Evolutionary conservation across 2,329 filamentous ascomycete species (phyloP).

Genomic region (Talaromyces sp.): DNA sequence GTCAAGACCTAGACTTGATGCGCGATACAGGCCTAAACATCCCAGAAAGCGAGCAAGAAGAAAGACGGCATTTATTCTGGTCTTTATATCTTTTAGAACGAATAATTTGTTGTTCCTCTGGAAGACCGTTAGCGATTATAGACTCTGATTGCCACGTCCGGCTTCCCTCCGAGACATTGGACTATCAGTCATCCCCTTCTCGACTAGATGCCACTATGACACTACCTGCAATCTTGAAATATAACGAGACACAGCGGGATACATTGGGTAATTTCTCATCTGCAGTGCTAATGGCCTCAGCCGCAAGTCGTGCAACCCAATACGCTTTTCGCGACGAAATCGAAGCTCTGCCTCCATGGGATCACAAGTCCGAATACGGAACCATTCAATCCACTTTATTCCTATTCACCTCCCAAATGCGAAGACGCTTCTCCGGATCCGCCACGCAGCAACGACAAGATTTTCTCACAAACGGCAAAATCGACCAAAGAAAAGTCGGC

Average conservation of each 20-base stretch:
- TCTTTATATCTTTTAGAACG: constrained; percentile 24
- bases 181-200: neutral
- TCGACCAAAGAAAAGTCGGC: constrained; percentile 7
- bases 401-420: neutral
- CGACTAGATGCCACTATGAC: neutral
- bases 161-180: constrained; percentile 21
- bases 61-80: constrained; percentile 22
- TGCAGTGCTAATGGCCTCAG: neutral
- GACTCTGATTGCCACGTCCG: constrained; percentile 21
- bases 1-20: constrained; percentile 35
- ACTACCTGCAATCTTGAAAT: neutral
- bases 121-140: constrained; percentile 18
- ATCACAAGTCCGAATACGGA: neutral
- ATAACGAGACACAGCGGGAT: neutral
- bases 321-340: neutral
- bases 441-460: neutral
- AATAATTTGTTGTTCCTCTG: constrained; percentile 20
- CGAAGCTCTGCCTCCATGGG: neutral
- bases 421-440: neutral
- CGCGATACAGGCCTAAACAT: constrained; percentile 9
- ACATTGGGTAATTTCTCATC: neutral
- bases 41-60: constrained; percentile 20
- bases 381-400: neutral
- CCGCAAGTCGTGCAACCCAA: neutral
- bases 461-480: constrained; percentile 17